Evolutionary conservation across 768 basidiomycete species (phyloP).

Genomic region (Trametes cubensis): DNA sequence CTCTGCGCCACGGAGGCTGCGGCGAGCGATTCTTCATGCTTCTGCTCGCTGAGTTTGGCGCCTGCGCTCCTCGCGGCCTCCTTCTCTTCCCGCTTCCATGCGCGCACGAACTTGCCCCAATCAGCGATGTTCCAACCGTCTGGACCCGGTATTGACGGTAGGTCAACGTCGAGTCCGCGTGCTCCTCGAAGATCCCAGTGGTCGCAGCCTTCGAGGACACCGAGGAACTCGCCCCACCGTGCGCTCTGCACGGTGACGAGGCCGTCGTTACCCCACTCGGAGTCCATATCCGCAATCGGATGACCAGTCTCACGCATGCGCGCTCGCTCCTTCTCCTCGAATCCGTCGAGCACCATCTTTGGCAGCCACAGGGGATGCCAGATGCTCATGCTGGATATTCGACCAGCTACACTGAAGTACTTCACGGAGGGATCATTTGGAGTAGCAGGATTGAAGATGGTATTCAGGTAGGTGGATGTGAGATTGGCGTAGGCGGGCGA

Average conservation of each 20-base stretch:
- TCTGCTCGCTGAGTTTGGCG: conserved; percentile 34
- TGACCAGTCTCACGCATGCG: conserved; percentile 40
- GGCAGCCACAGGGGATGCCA: conserved; percentile 98
- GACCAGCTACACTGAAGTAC: conserved; percentile 90
- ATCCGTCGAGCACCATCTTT: conserved; percentile 89
- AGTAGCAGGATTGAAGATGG: conserved; percentile 79
- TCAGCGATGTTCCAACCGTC: conserved; percentile 52
- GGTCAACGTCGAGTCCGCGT: conserved; percentile 71
- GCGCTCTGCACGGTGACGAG: conserved; percentile 91
- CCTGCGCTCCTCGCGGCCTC: conserved; percentile 41
- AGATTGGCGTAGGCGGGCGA: conserved; percentile 96
- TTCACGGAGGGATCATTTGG: conserved; percentile 81
- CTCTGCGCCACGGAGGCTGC: background rate
- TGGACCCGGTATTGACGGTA: conserved; percentile 52
- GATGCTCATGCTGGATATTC: conserved; percentile 63
- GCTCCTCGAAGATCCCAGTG: conserved; percentile 97
- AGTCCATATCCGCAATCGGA: conserved; percentile 53
- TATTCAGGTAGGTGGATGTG: conserved; percentile 78
- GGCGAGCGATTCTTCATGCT: conserved; percentile 9
- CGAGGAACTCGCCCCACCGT: conserved; percentile 95
- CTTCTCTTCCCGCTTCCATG: conserved; percentile 62
- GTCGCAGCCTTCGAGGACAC: conserved; percentile 85
- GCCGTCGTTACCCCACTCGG: conserved; percentile 86
- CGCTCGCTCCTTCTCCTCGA: conserved; percentile 63
- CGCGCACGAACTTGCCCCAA: conserved; percentile 63